Percentiles rank a stretch among this genome's conserved stretches.
Evolutionary conservation across 805 yeast genomes (phyloP).

Genomic region (Barnettozyma sp.): DNA sequence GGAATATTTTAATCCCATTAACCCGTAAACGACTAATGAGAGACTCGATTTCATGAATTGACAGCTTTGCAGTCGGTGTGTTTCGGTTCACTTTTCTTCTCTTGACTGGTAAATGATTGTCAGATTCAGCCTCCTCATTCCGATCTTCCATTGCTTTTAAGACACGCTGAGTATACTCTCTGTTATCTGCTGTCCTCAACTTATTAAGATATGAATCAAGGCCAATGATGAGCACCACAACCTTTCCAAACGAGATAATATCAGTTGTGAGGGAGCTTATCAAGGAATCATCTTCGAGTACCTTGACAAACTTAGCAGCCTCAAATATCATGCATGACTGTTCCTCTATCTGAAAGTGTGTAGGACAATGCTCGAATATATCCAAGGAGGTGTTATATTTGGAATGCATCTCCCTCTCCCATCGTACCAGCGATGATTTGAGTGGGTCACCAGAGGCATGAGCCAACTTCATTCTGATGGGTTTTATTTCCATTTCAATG

Average conservation of each 20-base stretch:
- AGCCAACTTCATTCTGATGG: slow-evolving; percentile 30
- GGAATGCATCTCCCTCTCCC: slow-evolving; percentile 45
- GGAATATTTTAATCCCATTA: slow-evolving; percentile 43
- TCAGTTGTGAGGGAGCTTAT: neutral
- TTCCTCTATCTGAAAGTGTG: slow-evolving; percentile 37
- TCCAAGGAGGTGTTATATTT: slow-evolving; percentile 42
- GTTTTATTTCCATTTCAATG: slow-evolving; percentile 22
- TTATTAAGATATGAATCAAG: slow-evolving; percentile 40
- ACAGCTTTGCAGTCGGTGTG: slow-evolving; percentile 3
- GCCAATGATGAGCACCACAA: slow-evolving; percentile 43
- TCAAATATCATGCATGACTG: slow-evolving; percentile 37
- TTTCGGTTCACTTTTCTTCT: slow-evolving; percentile 7
- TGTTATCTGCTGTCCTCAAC: slow-evolving; percentile 39
- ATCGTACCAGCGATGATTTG: slow-evolving; percentile 29
- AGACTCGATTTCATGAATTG: slow-evolving; percentile 31
- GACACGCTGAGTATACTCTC: slow-evolving; percentile 35
- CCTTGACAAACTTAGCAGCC: slow-evolving; percentile 38
- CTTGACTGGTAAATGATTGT: slow-evolving; percentile 1
- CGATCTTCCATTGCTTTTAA: slow-evolving; percentile 22
- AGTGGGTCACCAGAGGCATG: neutral
- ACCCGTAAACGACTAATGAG: slow-evolving; percentile 41
- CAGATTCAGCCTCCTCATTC: neutral
- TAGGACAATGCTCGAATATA: slow-evolving; percentile 46
- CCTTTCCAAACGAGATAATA: slow-evolving; percentile 13
- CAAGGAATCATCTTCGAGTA: slow-evolving; percentile 24